phyloP scores from a whole-genome alignment of 192 early-diverging fungal genomes.

The Kappamyces sp. region DNA sequence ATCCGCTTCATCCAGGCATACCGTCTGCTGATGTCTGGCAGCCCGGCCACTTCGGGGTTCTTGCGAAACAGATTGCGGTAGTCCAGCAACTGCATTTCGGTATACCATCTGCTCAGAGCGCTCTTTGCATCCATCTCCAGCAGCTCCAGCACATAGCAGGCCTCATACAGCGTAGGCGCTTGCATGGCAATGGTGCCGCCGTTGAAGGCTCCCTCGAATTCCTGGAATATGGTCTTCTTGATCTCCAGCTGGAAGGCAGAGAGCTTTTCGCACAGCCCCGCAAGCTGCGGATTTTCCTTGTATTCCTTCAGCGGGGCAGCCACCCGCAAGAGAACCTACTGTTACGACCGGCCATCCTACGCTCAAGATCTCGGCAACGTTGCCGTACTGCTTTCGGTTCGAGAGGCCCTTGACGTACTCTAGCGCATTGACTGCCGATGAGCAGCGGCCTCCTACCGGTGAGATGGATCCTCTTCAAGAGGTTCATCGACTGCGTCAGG shows the following conservation, averaged over 20 bases:
- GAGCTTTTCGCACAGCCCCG: constrained; percentile 57
- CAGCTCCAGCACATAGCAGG: constrained; percentile 70
- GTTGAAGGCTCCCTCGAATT: constrained; percentile 63
- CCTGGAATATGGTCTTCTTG: constrained; percentile 56
- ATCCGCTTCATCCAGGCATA: constrained; percentile 90
- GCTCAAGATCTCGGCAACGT: constrained; percentile 72
- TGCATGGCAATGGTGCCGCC: constrained; percentile 33
- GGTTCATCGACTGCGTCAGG: constrained; percentile 70
- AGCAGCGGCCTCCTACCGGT: constrained; percentile 45
- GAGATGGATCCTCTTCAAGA: constrained; percentile 83
- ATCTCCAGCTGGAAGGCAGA: constrained; percentile 56
- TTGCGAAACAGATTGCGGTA: constrained; percentile 75
- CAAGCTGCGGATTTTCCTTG: constrained; percentile 69
- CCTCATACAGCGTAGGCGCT: constrained; percentile 53
- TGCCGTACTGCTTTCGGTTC: constrained; percentile 65
- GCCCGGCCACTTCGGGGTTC: constrained; percentile 60
- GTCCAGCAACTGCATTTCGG: constrained; percentile 71
- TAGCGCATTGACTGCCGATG: constrained; percentile 35
- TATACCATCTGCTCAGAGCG: constrained; percentile 71
- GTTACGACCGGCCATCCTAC: constrained; percentile 23
- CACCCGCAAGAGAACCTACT: constrained; percentile 34
- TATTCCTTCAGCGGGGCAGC: constrained; percentile 71
- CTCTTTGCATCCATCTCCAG: constrained; percentile 59
- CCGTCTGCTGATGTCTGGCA: constrained; percentile 78
- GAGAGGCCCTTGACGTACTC: constrained; percentile 65